phyloP scores from a whole-genome alignment of 495 filamentous ascomycete genomes.

The Xylaria grammica region DNA sequence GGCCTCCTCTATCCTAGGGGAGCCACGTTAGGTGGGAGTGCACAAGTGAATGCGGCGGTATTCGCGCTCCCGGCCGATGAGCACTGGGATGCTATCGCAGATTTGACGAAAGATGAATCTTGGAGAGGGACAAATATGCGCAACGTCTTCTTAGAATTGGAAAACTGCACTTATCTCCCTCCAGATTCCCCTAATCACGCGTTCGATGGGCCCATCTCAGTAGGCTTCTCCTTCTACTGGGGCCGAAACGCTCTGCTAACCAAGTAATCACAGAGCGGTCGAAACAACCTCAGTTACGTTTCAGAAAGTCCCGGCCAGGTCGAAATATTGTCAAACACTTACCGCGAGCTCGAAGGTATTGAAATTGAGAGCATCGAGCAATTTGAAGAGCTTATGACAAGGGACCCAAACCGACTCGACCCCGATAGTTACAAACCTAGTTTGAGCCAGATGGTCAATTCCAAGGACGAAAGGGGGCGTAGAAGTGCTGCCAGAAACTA shows the following conservation, averaged over 20 bases:
- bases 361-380: background rate
- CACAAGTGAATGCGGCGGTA: constrained; percentile 51
- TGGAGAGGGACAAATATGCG: constrained; percentile 55
- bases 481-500: background rate
- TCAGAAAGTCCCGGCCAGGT: background rate
- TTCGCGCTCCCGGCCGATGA: constrained; percentile 42
- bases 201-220: background rate
- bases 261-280: background rate
- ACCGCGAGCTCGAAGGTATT: background rate
- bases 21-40: constrained; percentile 51
- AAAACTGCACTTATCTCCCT: constrained; percentile 55
- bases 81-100: constrained; percentile 52
- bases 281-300: background rate
- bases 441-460: too few species aligned
- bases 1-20: constrained; percentile 53
- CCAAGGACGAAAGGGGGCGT: too few species aligned
- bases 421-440: too few species aligned
- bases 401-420: background rate
- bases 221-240: too few species aligned
- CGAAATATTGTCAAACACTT: background rate
- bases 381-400: background rate
- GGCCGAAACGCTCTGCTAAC: too few species aligned
- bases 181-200: constrained; percentile 41
- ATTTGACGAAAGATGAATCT: constrained; percentile 50
- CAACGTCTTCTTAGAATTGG: constrained; percentile 51